These are phyloP conservation scores for Larix kaempferi DNA, from an alignment of 75 land plant species.

Conservation along the genomic window DNA sequence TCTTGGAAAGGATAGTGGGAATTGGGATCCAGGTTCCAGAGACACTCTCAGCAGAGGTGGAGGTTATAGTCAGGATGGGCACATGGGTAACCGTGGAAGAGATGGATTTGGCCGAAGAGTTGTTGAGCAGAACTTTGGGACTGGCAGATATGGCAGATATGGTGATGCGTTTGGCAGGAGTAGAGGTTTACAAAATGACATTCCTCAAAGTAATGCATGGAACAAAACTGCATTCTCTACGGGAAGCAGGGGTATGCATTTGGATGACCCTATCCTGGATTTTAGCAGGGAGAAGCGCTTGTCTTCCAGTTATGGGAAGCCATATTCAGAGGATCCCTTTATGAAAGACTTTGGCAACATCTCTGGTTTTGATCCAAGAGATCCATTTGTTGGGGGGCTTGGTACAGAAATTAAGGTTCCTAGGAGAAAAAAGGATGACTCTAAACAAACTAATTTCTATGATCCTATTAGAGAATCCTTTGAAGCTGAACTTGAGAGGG, in stretches of 20 bases:
- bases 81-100: conserved; percentile 17
- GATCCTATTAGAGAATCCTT: conserved; percentile 93
- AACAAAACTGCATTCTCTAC: conserved; percentile 30
- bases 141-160: conserved; percentile 28
- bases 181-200: conserved; percentile 21
- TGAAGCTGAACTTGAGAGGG: conserved; percentile 97
- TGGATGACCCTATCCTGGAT: conserved; percentile 44
- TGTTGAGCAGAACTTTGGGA: conserved; percentile 24
- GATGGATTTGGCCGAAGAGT: conserved; percentile 35
- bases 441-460: conserved; percentile 54
- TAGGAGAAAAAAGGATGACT: conserved; percentile 62
- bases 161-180: conserved; percentile 37
- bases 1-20: conserved; percentile 2
- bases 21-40: conserved; percentile 18
- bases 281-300: conserved; percentile 62
- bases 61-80: conserved; percentile 24
- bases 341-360: conserved; percentile 21
- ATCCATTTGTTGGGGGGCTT: conserved; percentile 46
- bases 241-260: conserved; percentile 23
- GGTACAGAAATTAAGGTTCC: conserved; percentile 36
- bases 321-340: conserved; percentile 47
- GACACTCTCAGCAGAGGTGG: conserved; percentile 25
- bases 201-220: conserved; percentile 23
- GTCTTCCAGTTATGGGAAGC: conserved; percentile 27
- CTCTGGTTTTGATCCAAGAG: conserved; percentile 39